Conservation (phyloP, 371 early-diverging fungal species). For the Mortierella sp. region DNA sequence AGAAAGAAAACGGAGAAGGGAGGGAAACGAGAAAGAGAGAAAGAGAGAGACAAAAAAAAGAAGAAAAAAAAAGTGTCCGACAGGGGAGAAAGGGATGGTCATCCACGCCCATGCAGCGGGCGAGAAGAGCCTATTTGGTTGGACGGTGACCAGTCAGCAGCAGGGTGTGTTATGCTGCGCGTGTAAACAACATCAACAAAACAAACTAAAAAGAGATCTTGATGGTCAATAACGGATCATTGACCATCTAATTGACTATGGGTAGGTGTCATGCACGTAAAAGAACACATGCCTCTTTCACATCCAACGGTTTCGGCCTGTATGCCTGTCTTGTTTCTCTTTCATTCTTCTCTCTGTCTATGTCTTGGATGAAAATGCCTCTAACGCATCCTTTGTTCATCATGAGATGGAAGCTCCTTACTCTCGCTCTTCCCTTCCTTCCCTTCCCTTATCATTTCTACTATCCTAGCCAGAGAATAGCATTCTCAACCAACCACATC, state of each 20-base stretch:
- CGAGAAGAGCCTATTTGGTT: background rate
- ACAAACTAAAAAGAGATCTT: background rate
- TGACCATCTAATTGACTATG: background rate
- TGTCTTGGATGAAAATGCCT: background rate
- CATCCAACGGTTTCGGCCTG: background rate
- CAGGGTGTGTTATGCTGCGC: too few species aligned
- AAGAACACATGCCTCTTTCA: background rate
- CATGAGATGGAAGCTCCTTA: too few species aligned
- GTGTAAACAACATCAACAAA: background rate
- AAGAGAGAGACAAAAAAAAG: background rate
- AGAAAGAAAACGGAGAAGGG: background rate
- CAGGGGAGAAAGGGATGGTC: background rate
- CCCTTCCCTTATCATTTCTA: background rate
- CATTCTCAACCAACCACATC: background rate
- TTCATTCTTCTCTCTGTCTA: background rate
- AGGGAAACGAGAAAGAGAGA: background rate
- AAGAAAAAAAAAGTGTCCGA: constrained; percentile 1
- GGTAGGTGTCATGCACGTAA: background rate
- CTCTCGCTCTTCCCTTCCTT: background rate
- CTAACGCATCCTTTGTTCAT: background rate
- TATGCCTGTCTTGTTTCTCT: background rate
- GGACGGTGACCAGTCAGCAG: background rate
- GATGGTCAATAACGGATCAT: constrained; percentile 17
- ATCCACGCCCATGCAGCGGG: background rate
- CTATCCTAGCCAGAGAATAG: background rate